Conservation (phyloP, 306 rosid genomes). For the Dryas alaskensis region DNA sequence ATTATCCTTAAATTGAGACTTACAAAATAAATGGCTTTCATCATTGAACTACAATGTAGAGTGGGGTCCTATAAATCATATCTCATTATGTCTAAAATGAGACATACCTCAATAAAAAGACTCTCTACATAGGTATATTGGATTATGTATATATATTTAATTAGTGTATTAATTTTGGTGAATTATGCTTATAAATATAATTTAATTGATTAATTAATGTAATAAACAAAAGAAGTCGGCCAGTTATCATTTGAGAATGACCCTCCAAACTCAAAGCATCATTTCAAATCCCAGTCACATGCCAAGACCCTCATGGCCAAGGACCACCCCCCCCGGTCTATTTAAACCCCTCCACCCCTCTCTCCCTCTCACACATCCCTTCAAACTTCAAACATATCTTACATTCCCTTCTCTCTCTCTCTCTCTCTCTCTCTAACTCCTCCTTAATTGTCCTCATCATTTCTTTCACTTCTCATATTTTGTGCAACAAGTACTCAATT, state of each 20-base stretch:
- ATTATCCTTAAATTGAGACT: too few species aligned
- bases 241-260: conserved; percentile 24
- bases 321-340: conserved; percentile 30
- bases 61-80: too few species aligned
- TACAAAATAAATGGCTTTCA: too few species aligned
- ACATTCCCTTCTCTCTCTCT: conserved; percentile 10
- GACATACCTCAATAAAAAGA: too few species aligned
- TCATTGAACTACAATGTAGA: too few species aligned
- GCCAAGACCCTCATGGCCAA: conserved; percentile 26
- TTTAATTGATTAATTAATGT: neutral
- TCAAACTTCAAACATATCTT: conserved; percentile 31
- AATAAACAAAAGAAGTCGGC: conserved; percentile 19
- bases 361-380: conserved; percentile 43
- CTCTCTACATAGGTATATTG: neutral
- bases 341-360: conserved; percentile 46
- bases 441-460: neutral
- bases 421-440: neutral
- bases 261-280: conserved; percentile 17
- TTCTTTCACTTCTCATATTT: neutral
- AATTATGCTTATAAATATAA: neutral
- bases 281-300: conserved; percentile 52
- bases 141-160: neutral
- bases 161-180: neutral
- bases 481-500: neutral
- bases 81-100: too few species aligned